Percentiles rank a stretch among this genome's conserved stretches.
phyloP scores from a whole-genome alignment of 305 asterid genomes.

The Lippia alba region DNA sequence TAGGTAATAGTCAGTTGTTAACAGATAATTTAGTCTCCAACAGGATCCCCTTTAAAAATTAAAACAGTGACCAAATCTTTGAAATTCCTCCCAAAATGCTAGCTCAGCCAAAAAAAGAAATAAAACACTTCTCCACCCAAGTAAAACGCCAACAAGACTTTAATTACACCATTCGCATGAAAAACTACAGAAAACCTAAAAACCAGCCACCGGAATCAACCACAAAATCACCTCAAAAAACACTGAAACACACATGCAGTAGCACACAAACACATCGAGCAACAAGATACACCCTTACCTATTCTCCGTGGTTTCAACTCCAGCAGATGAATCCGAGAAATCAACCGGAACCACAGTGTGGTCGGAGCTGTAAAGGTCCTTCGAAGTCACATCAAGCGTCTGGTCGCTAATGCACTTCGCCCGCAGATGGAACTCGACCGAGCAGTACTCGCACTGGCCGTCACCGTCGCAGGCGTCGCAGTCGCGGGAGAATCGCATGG shows the following conservation, averaged over 20 bases:
- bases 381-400: slow-evolving; percentile 90
- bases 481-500: slow-evolving; percentile 97
- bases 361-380: slow-evolving; percentile 88
- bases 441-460: slow-evolving; percentile 96
- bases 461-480: slow-evolving; percentile 99
- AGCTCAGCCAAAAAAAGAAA: too few relatives aligned
- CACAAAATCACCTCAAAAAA: neutral
- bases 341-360: slow-evolving; percentile 86
- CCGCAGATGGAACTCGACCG: slow-evolving; percentile 87
- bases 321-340: slow-evolving; percentile 62
- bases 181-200: neutral
- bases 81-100: neutral
- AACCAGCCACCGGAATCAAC: too few relatives aligned
- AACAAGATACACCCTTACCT: slow-evolving; percentile 41
- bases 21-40: neutral
- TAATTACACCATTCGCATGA: neutral
- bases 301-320: slow-evolving; percentile 54
- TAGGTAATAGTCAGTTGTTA: neutral
- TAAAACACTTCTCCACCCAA: too few relatives aligned
- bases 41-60: neutral
- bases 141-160: neutral
- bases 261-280: neutral
- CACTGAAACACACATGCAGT: neutral
- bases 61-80: neutral
- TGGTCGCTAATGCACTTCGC: slow-evolving; percentile 78